Base-by-base conservation (phyloP, 2,329 filamentous ascomycete genomes). In the Nemania serpens region DNA sequence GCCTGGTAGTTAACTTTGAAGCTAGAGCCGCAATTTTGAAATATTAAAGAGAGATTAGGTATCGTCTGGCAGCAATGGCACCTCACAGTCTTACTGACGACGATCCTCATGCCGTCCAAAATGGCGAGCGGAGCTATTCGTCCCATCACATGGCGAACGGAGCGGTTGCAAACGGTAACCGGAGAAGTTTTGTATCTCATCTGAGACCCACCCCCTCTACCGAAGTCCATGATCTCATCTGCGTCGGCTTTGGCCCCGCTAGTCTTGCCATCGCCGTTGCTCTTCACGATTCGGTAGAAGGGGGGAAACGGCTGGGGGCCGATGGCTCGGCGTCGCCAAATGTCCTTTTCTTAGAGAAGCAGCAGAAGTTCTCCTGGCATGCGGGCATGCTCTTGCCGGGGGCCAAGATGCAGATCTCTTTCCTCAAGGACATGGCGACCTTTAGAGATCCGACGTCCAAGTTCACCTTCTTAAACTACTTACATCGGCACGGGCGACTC, bases 361-460 rank as follows among this genome's bases (percentile, higher is more conserved):
- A 98, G 77, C 72, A 81, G 34, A 79, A 83, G 49, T 98, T 98
- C 73, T 87, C 90, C 60, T 98, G 94, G 94, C 94, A 98, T 76
- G 88, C 92, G 0, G 94, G 94, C 61, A 98, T 98, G 94, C 86
- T 97, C 61, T 84, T 98, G 2, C 91, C 93, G 0, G 93, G 93
- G 5, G 91, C 93, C 54, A 93, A 90, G 78, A 98, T 98, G 94
- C 94, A 98, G 75, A 98, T 98, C 69, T 96, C 91, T 10, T 98
- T 97, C 79, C 84, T 98, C 79, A 98, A 98, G 79, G 94, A 98
- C 74, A 85, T 98, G 75, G 94, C 94, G 3, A 95, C 91, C 3
- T 82, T 97, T 68, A 85, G 94, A 59, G 88, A 98, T 74, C 94
- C 94, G 7, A 86, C 90, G 65, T 96, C 91, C 67, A 85, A 93